These are phyloP conservation scores for Cryptosporidium baileyi DNA, from an alignment of 169 alveolate genomes.

Conservation along the genomic window DNA sequence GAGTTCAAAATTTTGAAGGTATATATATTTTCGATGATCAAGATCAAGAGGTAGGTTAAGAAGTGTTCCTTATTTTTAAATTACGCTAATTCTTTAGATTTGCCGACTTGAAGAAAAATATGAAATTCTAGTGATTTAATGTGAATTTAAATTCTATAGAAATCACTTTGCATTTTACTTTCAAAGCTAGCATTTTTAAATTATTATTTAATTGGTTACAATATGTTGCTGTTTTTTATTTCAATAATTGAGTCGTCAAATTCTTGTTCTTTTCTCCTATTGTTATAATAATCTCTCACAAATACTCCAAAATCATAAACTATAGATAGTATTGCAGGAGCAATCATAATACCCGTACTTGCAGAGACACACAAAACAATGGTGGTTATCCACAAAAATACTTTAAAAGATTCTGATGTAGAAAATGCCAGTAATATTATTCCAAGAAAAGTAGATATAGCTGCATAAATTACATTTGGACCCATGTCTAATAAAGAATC, in stretches of 20 bases:
- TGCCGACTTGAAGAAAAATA: constrained; percentile 10
- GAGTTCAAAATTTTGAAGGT: constrained; percentile 32
- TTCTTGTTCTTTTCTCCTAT: constrained; percentile 22
- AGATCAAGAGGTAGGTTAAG: background rate
- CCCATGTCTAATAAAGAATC: constrained; percentile 69
- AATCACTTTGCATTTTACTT: too few relatives aligned
- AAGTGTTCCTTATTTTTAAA: background rate
- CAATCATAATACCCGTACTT: constrained; percentile 46
- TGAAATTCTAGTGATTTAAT: constrained; percentile 6
- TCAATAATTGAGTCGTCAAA: constrained; percentile 10
- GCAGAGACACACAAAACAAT: constrained; percentile 66
- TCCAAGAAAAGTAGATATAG: constrained; percentile 57
- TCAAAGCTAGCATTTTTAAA: too few relatives aligned
- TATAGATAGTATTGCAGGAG: constrained; percentile 61
- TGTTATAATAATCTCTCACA: constrained; percentile 1
- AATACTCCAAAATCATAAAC: constrained; percentile 32
- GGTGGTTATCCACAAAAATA: constrained; percentile 62
- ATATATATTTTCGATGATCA: background rate
- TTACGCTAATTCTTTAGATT: background rate
- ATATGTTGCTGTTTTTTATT: too few relatives aligned
- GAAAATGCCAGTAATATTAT: constrained; percentile 59
- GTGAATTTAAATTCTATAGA: too few relatives aligned
- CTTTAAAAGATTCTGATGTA: constrained; percentile 62
- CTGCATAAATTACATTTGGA: constrained; percentile 66
- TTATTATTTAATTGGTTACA: too few relatives aligned